A percentile compares a stretch with the other conserved stretches of the same genome.
These are phyloP conservation scores for Casaregolazyma suthepensis DNA, from an alignment of 1,139 yeast species.

Conservation along the genomic window DNA sequence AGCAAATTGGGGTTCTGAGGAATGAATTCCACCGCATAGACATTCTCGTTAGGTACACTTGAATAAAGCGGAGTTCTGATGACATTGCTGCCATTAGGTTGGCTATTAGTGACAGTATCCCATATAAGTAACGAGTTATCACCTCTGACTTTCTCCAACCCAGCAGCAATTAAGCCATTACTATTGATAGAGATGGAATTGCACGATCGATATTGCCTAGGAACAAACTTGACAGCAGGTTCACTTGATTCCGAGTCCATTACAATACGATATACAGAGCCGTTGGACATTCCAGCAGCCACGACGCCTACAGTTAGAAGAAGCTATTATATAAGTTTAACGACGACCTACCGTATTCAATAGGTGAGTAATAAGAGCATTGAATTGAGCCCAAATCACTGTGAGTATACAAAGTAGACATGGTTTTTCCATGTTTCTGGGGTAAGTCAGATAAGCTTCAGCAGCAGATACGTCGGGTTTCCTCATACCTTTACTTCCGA, in stretches of 20 bases:
- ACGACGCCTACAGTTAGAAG: slow-evolving; percentile 34
- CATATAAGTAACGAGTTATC: slow-evolving; percentile 76
- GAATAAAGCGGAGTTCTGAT: slow-evolving; percentile 45
- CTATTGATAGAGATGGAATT: slow-evolving; percentile 67
- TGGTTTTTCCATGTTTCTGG: slow-evolving; percentile 19
- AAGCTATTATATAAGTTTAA: neutral
- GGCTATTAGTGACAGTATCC: slow-evolving; percentile 47
- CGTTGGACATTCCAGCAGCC: slow-evolving; percentile 71
- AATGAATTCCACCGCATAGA: slow-evolving; percentile 61
- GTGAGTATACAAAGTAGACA: neutral
- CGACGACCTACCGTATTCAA: slow-evolving; percentile 39
- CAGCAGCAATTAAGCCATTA: slow-evolving; percentile 64
- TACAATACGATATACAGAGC: slow-evolving; percentile 60
- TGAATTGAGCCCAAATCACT: slow-evolving; percentile 67
- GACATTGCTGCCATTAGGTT: slow-evolving; percentile 1
- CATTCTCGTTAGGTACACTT: slow-evolving; percentile 67
- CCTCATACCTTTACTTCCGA: slow-evolving; percentile 28
- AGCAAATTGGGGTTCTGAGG: slow-evolving; percentile 53
- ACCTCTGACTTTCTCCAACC: slow-evolving; percentile 73
- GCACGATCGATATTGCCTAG: slow-evolving; percentile 69
- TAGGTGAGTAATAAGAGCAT: slow-evolving; percentile 60
- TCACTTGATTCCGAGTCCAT: slow-evolving; percentile 37
- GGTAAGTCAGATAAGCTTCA: slow-evolving; percentile 10
- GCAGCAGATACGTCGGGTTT: neutral
- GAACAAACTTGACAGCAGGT: slow-evolving; percentile 45